phyloP scores from a whole-genome alignment of 2,329 filamentous ascomycete species.

The Calonectria crousiana region DNA sequence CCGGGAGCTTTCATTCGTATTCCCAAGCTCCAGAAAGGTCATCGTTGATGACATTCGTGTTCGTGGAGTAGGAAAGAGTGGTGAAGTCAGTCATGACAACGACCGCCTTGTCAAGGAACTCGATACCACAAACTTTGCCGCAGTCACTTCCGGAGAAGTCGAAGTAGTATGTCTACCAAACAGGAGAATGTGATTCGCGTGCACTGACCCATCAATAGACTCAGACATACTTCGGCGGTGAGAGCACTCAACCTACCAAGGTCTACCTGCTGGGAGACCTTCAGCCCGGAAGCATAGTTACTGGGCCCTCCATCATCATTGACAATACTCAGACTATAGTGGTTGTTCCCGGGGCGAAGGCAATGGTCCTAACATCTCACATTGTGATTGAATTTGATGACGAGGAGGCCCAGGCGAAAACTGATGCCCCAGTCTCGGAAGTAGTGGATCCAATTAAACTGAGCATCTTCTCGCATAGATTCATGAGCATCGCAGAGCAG shows the following conservation, averaged over 20 bases:
- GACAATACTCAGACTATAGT: conserved; percentile 48
- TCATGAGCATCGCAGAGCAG: conserved; percentile 85
- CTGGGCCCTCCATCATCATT: conserved; percentile 48
- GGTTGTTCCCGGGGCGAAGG: conserved; percentile 40
- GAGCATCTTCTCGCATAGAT: conserved; percentile 79
- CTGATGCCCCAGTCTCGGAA: conserved; percentile 13
- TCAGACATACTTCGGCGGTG: conserved; percentile 38
- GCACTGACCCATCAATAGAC: conserved; percentile 24
- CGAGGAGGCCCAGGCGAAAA: background rate
- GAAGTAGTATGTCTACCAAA: background rate
- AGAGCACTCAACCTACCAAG: conserved; percentile 2
- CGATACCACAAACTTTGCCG: conserved; percentile 19
- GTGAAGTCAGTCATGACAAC: conserved; percentile 25
- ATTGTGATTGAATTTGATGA: conserved; percentile 33
- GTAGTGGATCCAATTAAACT: conserved; percentile 77
- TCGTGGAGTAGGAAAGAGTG: conserved; percentile 46
- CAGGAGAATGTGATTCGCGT: background rate
- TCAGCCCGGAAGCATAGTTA: conserved; percentile 7
- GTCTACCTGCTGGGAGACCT: conserved; percentile 18
- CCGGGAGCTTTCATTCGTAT: conserved; percentile 53
- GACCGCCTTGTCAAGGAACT: conserved; percentile 23
- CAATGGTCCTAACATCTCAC: conserved; percentile 45
- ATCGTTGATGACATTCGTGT: conserved; percentile 57
- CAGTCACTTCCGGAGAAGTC: background rate
- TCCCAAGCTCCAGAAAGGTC: conserved; percentile 49